These are phyloP conservation scores for Eutrema salsugineum DNA, from an alignment of 441 rosid species.

Conservation along the genomic window DNA sequence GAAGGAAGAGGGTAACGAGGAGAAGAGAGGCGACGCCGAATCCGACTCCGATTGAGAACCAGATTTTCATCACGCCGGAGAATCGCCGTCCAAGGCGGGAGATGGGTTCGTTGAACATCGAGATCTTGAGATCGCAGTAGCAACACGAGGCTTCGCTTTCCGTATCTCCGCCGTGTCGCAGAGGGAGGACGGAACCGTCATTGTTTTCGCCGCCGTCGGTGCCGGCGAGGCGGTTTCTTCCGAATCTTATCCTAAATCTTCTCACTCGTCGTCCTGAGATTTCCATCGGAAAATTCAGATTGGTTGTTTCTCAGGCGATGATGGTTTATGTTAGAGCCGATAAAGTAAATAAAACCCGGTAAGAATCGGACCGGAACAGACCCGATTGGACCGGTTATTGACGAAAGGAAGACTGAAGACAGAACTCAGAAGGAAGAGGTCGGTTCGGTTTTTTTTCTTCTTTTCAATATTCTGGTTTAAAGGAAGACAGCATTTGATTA, in stretches of 20 bases:
- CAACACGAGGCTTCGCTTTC: constrained; percentile 46
- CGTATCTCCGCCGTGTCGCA: neutral
- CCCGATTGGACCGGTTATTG: neutral
- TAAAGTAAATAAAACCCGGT: neutral
- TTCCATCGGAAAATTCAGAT: constrained; percentile 15
- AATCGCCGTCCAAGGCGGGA: constrained; percentile 61
- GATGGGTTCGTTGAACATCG: constrained; percentile 47
- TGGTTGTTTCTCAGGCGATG: neutral
- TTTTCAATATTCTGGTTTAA: neutral
- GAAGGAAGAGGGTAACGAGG: constrained; percentile 41
- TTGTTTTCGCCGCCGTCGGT: neutral
- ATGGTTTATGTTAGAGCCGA: neutral
- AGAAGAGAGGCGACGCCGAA: constrained; percentile 57
- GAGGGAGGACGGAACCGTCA: constrained; percentile 33
- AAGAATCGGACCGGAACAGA: neutral
- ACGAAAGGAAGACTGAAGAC: neutral
- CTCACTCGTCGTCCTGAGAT: constrained; percentile 39
- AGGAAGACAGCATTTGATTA: neutral
- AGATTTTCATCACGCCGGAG: constrained; percentile 42
- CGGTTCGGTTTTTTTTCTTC: neutral
- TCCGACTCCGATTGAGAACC: constrained; percentile 91
- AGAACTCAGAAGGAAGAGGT: neutral
- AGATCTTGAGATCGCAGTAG: constrained; percentile 67
- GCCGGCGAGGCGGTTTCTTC: constrained; percentile 3
- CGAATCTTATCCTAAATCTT: constrained; percentile 38